Percentiles rank a stretch among this genome's conserved stretches.
Evolutionary conservation across 169 alveolate genomes (phyloP).

Genomic region (Theileria annulata): DNA sequence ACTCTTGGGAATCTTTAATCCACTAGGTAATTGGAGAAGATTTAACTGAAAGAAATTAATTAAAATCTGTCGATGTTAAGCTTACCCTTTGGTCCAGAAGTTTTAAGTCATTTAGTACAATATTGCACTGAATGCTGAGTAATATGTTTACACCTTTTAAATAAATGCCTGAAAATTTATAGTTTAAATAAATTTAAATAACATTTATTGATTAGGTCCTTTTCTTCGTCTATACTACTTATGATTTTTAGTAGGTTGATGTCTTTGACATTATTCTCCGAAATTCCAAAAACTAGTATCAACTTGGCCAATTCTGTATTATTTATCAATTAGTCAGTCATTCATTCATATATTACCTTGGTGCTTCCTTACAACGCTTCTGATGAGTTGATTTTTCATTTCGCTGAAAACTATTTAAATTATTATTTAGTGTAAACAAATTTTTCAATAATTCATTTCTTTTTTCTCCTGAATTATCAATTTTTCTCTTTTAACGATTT

Average conservation of each 20-base stretch:
- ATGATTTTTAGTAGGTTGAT: neutral
- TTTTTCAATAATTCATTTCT: no score
- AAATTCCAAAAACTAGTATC: neutral
- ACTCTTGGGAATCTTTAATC: neutral
- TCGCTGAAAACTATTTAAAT: neutral
- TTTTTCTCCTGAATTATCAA: neutral
- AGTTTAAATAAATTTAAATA: neutral
- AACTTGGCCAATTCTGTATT: neutral
- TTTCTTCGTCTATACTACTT: neutral
- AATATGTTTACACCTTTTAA: constrained; percentile 7
- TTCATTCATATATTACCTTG: neutral
- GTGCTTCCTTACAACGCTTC: neutral
- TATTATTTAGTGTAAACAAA: neutral
- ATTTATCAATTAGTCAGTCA: neutral
- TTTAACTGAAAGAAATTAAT: neutral
- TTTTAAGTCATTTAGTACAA: neutral
- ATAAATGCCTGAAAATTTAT: neutral
- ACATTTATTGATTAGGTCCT: neutral
- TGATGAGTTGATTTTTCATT: neutral
- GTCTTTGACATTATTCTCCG: neutral
- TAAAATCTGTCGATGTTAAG: neutral
- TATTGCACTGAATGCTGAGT: constrained; percentile 7
- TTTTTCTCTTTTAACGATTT: neutral
- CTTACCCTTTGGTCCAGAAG: neutral
- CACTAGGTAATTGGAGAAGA: neutral